Base-by-base conservation (phyloP, 1,284 basidiomycete species). In the Austroboletus novae-zelandiae region DNA sequence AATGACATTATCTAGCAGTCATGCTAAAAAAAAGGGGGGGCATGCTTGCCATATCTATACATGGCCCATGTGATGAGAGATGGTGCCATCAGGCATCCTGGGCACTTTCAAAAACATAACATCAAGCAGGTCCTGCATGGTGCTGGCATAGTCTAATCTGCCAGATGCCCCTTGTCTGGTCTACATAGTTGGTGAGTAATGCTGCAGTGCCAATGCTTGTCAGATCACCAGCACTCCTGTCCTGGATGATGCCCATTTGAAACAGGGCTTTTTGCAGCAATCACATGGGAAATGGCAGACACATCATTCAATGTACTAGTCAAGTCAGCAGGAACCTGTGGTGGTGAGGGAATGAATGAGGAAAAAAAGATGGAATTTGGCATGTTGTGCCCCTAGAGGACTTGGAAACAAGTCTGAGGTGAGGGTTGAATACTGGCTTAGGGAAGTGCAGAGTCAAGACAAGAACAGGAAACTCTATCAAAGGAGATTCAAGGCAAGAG, bases 161-260 rank as follows among this genome's bases (percentile, higher is more conserved):
- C 67, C 67, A 36, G 51, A 51, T 2, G 36, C 51, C 5, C 69
- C 70, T 25, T 68, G 71, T 1, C 73, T 73, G 0, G 86, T 89
- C 82, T n/a, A n/a, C n/a, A n/a, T 81, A 86, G 60, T 89, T 87
- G 4, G 91, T 89, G 5, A 96, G 67, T 41, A 94, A 70, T 20
- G 93, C 82, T 0, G 86, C 78, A n/a, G 89, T 75, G 0, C 92
- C 93, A 42, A 94, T 78, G 53, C 84, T 86, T 0, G 91, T 83
- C 0, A 94, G 93, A 69, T 97, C 94, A 0, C 86, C 86, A 0
- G 89, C 84, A 15, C 81, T 84, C 18, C 76, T 74, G 50, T 77
- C 81, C 30, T 64, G 58, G 32, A 83, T 71, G 27, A 84, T 75
- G 69, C 9, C 63, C 65, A 48, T 76, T 77, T 5, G 73, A 69